Conservation (phyloP, 345 rosid genomes). For the Syzygium oleosum region DNA sequence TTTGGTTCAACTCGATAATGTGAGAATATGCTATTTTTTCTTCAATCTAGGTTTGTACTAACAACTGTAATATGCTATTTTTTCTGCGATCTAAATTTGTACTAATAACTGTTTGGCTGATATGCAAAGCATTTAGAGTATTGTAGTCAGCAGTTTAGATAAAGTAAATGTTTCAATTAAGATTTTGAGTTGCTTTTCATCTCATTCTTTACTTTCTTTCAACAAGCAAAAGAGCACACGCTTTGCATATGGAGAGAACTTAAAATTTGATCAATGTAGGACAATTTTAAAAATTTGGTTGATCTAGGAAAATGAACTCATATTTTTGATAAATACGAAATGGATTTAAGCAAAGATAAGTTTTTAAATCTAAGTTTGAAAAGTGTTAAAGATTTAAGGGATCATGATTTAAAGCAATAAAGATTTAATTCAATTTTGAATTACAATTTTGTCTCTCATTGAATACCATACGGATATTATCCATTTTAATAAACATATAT, state of each 20-base stretch:
- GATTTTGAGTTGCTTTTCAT: background rate
- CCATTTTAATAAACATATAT: background rate
- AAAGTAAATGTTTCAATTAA: background rate
- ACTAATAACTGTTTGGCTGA: background rate
- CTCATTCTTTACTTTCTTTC: background rate
- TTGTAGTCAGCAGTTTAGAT: background rate
- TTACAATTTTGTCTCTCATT: background rate
- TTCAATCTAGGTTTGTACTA: background rate
- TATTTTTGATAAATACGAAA: background rate
- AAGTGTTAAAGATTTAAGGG: background rate
- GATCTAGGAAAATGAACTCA: background rate
- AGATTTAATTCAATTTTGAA: background rate
- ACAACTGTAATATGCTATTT: background rate
- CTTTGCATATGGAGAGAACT: background rate
- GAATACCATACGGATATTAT: background rate
- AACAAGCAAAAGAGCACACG: background rate
- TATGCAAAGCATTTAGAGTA: background rate
- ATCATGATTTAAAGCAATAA: background rate
- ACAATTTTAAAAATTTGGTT: background rate
- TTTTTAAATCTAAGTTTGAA: background rate
- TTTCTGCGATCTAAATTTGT: background rate
- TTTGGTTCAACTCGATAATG: background rate
- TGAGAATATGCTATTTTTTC: background rate
- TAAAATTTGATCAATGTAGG: background rate
- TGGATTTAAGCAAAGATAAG: background rate